Evolutionary conservation across 106 monocot species (phyloP).

Genomic region (Apostasia shenzhenica): DNA sequence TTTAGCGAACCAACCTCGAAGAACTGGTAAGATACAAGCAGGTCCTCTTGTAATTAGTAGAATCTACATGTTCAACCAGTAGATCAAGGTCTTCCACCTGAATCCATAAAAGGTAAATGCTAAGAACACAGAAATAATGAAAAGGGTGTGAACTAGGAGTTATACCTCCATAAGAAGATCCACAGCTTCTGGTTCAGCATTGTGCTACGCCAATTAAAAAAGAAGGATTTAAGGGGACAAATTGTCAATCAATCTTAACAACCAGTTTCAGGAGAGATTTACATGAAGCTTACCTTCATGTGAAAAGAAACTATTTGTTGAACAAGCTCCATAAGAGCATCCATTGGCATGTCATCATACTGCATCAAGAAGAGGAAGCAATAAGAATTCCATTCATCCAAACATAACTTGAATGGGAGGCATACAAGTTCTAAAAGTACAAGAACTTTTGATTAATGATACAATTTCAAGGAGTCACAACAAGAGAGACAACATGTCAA

Average conservation of each 20-base stretch:
- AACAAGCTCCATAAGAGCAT: slow-evolving; percentile 89
- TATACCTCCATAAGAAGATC: slow-evolving; percentile 96
- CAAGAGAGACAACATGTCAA: not conserved
- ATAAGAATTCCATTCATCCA: not conserved
- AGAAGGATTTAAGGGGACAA: not conserved
- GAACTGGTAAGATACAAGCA: slow-evolving; percentile 94
- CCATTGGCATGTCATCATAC: slow-evolving; percentile 57
- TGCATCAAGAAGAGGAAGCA: slow-evolving; percentile 31
- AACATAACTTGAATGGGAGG: not conserved
- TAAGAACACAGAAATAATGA: not conserved
- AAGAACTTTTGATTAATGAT: not conserved
- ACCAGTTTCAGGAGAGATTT: not conserved
- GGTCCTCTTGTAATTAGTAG: slow-evolving; percentile 86
- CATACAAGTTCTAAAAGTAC: not conserved
- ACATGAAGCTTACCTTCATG: slow-evolving; percentile 67
- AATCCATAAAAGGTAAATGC: not conserved
- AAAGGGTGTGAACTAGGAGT: not conserved
- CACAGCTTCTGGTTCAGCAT: slow-evolving; percentile 98
- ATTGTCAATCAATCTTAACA: not conserved
- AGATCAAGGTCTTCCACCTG: slow-evolving; percentile 99
- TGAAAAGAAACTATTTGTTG: slow-evolving; percentile 97
- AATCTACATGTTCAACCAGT: slow-evolving; percentile 80
- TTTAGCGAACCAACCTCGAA: slow-evolving; percentile 48
- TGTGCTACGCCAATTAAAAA: slow-evolving; percentile 52
- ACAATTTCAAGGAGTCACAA: not conserved